Evolutionary conservation across 2,329 filamentous ascomycete species (phyloP).

Genomic region (Neonectria ditissima): DNA sequence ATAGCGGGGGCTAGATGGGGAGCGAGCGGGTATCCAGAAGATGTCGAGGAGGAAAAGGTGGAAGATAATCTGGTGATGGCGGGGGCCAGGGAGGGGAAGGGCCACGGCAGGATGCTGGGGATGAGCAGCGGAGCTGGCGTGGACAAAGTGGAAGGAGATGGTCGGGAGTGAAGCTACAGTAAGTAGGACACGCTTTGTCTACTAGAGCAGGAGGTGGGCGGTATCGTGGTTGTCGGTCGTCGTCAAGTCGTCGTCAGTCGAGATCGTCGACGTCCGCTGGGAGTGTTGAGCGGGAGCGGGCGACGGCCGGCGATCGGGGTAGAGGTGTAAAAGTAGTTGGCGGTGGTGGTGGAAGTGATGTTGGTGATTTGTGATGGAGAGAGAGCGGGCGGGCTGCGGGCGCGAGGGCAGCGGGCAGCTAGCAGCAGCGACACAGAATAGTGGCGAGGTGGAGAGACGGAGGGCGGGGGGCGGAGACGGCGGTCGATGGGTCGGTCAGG

Average conservation of each 20-base stretch:
- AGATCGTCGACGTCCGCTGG: slow-evolving; percentile 8
- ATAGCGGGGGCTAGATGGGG: slow-evolving; percentile 44
- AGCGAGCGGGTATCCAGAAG: slow-evolving; percentile 39
- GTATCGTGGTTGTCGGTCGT: slow-evolving; percentile 32
- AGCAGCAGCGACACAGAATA: slow-evolving; percentile 9
- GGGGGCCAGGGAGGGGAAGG: slow-evolving; percentile 36
- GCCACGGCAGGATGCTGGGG: slow-evolving; percentile 28
- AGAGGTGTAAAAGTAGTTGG: slow-evolving; percentile 7
- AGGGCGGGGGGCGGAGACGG: background rate
- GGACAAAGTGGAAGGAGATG: slow-evolving; percentile 32
- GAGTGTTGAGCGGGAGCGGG: slow-evolving; percentile 5
- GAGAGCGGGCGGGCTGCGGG: slow-evolving; percentile 16
- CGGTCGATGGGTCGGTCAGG: slow-evolving; percentile 23
- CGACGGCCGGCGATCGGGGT: slow-evolving; percentile 17
- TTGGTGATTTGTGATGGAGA: slow-evolving; percentile 19
- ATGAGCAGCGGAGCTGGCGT: slow-evolving; percentile 29
- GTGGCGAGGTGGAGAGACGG: slow-evolving; percentile 9
- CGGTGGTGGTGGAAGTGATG: slow-evolving; percentile 11
- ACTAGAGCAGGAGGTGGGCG: slow-evolving; percentile 32
- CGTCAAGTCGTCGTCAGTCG: slow-evolving; percentile 11
- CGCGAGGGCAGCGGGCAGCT: slow-evolving; percentile 23
- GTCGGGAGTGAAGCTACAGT: slow-evolving; percentile 36
- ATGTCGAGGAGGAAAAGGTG: slow-evolving; percentile 36
- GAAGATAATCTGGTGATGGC: slow-evolving; percentile 33
- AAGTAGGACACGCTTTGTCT: slow-evolving; percentile 38